phyloP scores from a whole-genome alignment of 306 rosid genomes.

The Lathyrus tuberosus region DNA sequence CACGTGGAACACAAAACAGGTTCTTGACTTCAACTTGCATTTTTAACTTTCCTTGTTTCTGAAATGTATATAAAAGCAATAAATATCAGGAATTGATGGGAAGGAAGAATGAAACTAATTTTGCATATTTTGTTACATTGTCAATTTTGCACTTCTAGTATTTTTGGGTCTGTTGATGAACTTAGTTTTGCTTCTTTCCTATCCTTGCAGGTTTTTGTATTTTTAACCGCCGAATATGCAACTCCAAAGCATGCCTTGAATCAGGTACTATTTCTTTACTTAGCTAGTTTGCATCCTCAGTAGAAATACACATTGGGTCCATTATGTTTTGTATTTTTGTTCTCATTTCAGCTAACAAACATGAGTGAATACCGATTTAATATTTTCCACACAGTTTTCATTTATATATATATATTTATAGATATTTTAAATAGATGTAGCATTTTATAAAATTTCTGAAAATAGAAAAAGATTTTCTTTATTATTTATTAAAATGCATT shows the following conservation, averaged over 20 bases:
- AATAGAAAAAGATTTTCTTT: background rate
- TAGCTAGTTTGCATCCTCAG: slow-evolving; percentile 13
- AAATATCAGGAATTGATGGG: slow-evolving; percentile 9
- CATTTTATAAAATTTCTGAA: background rate
- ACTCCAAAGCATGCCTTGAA: slow-evolving; percentile 70
- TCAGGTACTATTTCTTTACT: slow-evolving; percentile 54
- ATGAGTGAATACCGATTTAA: background rate
- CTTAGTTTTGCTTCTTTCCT: slow-evolving; percentile 27
- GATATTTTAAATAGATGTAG: background rate
- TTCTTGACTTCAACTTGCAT: slow-evolving; percentile 41
- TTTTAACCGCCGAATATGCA: slow-evolving; percentile 84
- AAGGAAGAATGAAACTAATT: slow-evolving; percentile 5
- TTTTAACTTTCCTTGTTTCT: background rate
- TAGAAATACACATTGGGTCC: background rate
- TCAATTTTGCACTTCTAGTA: background rate
- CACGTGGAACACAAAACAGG: slow-evolving; percentile 99
- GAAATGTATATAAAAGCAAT: slow-evolving; percentile 18
- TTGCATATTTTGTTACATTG: slow-evolving; percentile 2
- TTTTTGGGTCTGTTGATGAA: background rate
- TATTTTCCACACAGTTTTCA: background rate
- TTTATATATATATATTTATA: background rate
- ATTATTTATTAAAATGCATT: background rate
- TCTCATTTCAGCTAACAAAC: background rate
- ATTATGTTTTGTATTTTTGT: background rate
- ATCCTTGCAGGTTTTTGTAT: slow-evolving; percentile 72